phyloP scores from a whole-genome alignment of 148 eudicot species.

The Suaeda aralocaspica region DNA sequence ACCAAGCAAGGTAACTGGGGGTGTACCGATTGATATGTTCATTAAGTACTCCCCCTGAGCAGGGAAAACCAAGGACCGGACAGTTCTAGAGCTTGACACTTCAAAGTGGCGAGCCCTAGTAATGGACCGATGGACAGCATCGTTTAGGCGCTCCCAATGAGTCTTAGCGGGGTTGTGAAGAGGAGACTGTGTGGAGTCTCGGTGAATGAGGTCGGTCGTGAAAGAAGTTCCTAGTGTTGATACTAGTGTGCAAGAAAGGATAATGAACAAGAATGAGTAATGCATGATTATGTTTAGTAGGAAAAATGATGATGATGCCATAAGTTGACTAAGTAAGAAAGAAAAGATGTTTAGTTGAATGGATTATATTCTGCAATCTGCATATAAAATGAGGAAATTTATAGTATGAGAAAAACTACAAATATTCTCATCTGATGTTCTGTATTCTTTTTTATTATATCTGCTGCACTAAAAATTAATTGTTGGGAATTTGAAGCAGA shows the following conservation, averaged over 20 bases:
- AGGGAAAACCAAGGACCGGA: conserved; percentile 10
- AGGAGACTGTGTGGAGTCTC: conserved; percentile 30
- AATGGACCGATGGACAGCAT: conserved; percentile 25
- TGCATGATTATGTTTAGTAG: not conserved
- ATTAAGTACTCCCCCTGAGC: conserved; percentile 35
- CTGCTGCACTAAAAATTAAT: too few species aligned
- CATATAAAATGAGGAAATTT: not conserved
- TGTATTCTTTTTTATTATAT: too few species aligned
- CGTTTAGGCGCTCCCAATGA: conserved; percentile 13
- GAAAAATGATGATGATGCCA: not conserved
- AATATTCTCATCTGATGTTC: too few species aligned
- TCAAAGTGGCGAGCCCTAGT: conserved; percentile 2
- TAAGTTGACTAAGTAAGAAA: not conserved
- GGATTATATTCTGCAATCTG: not conserved
- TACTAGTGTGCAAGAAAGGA: not conserved
- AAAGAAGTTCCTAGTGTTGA: conserved; percentile 4
- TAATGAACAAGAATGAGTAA: conserved; percentile 2
- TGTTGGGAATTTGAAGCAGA: not conserved
- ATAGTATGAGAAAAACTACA: not conserved
- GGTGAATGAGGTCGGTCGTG: conserved; percentile 28
- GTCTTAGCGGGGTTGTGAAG: conserved; percentile 26
- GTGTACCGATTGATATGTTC: conserved; percentile 48
- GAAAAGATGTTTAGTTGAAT: too few species aligned
- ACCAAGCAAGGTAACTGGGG: conserved; percentile 29
- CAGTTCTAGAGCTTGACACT: not conserved